Evolutionary conservation across 202 grass and related monocot genomes (phyloP), one percentile per base, ranked within the genome.

Genomic region (Panicum virgatum): DNA sequence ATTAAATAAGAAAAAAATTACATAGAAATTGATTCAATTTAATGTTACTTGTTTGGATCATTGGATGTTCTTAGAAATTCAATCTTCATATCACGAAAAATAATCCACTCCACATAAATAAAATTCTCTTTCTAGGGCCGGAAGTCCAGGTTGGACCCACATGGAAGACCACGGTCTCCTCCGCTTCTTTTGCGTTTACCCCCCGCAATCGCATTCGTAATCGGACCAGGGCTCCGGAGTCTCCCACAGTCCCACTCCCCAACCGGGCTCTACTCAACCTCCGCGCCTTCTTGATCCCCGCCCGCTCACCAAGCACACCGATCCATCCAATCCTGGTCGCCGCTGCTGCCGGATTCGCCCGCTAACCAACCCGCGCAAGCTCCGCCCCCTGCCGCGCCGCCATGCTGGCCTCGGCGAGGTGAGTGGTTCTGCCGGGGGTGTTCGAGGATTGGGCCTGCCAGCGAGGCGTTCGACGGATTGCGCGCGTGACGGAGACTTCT

Each of bases 381-480:
- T 45, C 58, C 32, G 32, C 1, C 6, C 6, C 20, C 37, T 15
- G 12, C 29, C 26, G 20, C 43, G 42, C 20, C 32, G 75, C 22
- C 54, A 85, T 85, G 83, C 56, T 85, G 16, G 20, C 56, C n/a
- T 85, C 83, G 52, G 74, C 84, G 12, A 75, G 77, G 84, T 86
- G 77, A 75, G 78, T 32, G 1, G 16, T 52, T 25, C 14, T 2
- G 5, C 15, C 0, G 5, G 4, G 48, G 23, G 14, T 58, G 9
- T 10, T 62, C 16, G 20, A 15, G 43, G 73, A 43, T 70, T 51
- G 27, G 23, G 3, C 36, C 9, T 11, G 14, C 29, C 16, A 10
- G 16, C 1, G 43, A 80, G 50, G 22, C 65, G 80, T 76, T 89
- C 20, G 75, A 46, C 77, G 9, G 68, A 84, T 80, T 92, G 82